These are phyloP conservation scores for Mucor plumbeus DNA, from an alignment of 371 early-diverging fungal genomes.

Conservation along the genomic window DNA sequence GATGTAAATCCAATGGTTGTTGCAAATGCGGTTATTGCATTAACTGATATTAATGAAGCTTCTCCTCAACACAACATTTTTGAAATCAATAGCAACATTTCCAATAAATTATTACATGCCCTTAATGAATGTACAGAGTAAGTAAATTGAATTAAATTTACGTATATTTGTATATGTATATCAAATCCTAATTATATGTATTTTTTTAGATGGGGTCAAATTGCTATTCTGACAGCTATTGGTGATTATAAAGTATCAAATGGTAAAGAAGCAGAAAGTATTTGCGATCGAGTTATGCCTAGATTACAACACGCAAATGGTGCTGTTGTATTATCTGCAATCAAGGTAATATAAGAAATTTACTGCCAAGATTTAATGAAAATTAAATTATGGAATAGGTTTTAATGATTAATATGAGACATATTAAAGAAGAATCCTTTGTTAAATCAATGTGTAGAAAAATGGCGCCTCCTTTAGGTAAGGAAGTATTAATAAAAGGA, in stretches of 20 bases:
- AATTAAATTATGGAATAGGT: conserved; percentile 37
- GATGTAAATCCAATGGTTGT: conserved; percentile 96
- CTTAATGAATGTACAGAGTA: conserved; percentile 97
- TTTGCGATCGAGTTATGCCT: conserved; percentile 89
- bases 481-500: background rate
- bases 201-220: conserved; percentile 89
- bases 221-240: conserved; percentile 89
- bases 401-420: conserved; percentile 66
- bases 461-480: conserved; percentile 91
- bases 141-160: conserved; percentile 10
- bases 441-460: conserved; percentile 72
- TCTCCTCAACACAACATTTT: conserved; percentile 81
- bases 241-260: conserved; percentile 73
- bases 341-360: conserved; percentile 61
- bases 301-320: conserved; percentile 93
- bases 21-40: conserved; percentile 94
- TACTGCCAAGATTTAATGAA: background rate
- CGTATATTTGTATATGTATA: background rate
- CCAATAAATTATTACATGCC: conserved; percentile 90
- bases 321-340: conserved; percentile 87
- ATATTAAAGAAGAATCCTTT: conserved; percentile 73
- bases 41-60: conserved; percentile 91
- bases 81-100: conserved; percentile 76
- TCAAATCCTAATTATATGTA: too few species aligned
- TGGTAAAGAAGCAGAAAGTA: conserved; percentile 79